Evolutionary conservation across 768 basidiomycete species (phyloP).

Genomic region (Lentinula aciculospora): DNA sequence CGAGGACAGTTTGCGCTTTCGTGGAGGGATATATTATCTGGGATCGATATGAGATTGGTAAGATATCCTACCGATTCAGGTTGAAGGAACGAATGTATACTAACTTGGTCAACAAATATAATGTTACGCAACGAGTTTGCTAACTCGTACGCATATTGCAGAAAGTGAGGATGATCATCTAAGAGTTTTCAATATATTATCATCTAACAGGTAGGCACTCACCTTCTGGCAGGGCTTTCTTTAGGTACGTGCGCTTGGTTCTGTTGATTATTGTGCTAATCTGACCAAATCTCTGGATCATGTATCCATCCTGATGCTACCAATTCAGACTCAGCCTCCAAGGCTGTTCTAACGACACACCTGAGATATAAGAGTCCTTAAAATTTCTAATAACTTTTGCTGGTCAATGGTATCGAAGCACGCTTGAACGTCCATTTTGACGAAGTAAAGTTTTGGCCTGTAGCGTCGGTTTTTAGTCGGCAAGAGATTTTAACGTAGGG

Average conservation of each 20-base stretch:
- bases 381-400: conserved; percentile 71
- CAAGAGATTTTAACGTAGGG: conserved; percentile 4
- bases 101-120: conserved; percentile 83
- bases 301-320: conserved; percentile 56
- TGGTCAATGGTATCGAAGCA: conserved; percentile 98
- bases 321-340: background rate
- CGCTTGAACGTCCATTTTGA: conserved; percentile 93
- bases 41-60: background rate
- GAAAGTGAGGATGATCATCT: conserved; percentile 79
- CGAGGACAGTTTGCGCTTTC: conserved; percentile 55
- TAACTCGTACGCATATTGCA: conserved; percentile 61
- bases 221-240: conserved; percentile 69
- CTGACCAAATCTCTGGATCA: conserved; percentile 65
- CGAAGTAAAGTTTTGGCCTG: conserved; percentile 90
- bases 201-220: background rate
- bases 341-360: conserved; percentile 25
- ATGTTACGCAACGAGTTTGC: conserved; percentile 64
- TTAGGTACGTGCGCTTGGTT: conserved; percentile 49
- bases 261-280: conserved; percentile 52
- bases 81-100: background rate
- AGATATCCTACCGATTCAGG: no score
- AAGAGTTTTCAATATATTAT: background rate
- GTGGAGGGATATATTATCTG: conserved; percentile 51
- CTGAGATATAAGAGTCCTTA: conserved; percentile 69
- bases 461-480: background rate